Percentiles rank a stretch among this genome's conserved stretches.
phyloP scores from a whole-genome alignment of 192 early-diverging fungal species.

The Backusella luteola region DNA sequence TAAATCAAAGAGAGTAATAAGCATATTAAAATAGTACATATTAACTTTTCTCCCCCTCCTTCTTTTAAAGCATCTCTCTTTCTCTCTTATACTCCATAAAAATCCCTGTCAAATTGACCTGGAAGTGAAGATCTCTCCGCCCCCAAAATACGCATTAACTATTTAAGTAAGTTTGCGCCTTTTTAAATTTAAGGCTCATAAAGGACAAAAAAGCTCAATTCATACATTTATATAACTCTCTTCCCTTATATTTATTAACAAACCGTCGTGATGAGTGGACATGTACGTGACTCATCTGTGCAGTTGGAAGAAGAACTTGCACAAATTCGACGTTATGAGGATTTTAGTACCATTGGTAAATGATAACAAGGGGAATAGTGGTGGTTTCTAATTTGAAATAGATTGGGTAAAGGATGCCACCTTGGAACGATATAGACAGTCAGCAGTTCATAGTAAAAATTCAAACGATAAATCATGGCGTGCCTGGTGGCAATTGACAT shows the following conservation, averaged over 20 bases:
- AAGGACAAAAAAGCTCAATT: too few species aligned
- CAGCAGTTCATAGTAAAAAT: conserved; percentile 36
- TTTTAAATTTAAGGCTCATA: too few species aligned
- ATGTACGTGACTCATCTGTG: conserved; percentile 16
- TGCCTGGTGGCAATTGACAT: conserved; percentile 49
- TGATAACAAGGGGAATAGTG: background rate
- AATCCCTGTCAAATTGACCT: too few species aligned
- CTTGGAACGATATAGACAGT: conserved; percentile 55
- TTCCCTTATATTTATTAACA: background rate
- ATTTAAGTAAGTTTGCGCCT: too few species aligned
- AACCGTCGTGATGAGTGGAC: conserved; percentile 6
- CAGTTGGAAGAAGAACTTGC: conserved; percentile 45
- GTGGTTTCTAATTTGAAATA: conserved; percentile 16
- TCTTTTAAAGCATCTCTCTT: too few species aligned
- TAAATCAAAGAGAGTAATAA: too few species aligned
- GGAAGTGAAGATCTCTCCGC: too few species aligned
- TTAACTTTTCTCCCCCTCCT: too few species aligned
- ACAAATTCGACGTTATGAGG: conserved; percentile 57
- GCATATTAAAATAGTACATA: too few species aligned
- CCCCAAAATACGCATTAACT: too few species aligned
- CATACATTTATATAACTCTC: background rate
- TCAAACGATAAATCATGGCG: conserved; percentile 45
- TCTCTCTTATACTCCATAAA: too few species aligned
- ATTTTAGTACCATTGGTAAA: conserved; percentile 67
- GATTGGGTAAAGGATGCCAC: conserved; percentile 71